Evolutionary conservation across 2,329 filamentous ascomycete species (phyloP).

Genomic region (Dactylella cylindrospora): DNA sequence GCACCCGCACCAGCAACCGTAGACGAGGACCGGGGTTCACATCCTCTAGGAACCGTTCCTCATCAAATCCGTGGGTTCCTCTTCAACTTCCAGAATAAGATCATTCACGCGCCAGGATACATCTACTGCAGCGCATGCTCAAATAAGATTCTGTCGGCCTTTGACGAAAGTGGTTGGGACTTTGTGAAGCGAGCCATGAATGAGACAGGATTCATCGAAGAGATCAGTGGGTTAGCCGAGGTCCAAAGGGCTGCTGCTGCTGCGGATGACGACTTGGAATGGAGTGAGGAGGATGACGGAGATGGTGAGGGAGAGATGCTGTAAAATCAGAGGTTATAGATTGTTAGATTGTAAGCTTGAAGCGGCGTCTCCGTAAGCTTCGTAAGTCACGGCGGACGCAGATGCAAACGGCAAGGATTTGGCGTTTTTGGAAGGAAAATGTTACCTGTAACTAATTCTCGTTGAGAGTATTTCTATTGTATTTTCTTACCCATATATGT

Average conservation of each 20-base stretch:
- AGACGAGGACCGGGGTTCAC: slow-evolving; percentile 58
- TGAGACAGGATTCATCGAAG: slow-evolving; percentile 75
- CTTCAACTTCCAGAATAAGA: slow-evolving; percentile 70
- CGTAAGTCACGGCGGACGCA: too few relatives aligned
- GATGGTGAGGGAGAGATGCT: slow-evolving; percentile 55
- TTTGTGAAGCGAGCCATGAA: slow-evolving; percentile 74
- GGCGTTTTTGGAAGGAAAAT: too few relatives aligned
- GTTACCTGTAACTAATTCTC: too few relatives aligned
- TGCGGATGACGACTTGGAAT: slow-evolving; percentile 46
- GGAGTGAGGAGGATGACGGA: slow-evolving; percentile 64
- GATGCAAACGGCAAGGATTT: too few relatives aligned
- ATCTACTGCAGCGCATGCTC: slow-evolving; percentile 81
- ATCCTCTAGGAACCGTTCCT: slow-evolving; percentile 70
- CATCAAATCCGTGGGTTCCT: slow-evolving; percentile 80
- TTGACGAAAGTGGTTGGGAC: slow-evolving; percentile 68
- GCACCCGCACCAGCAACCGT: slow-evolving; percentile 47
- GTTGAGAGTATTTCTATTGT: too few relatives aligned
- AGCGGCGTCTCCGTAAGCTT: neutral
- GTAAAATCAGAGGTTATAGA: neutral
- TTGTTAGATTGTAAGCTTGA: neutral
- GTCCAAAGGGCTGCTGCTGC: slow-evolving; percentile 65
- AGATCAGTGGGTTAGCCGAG: slow-evolving; percentile 72
- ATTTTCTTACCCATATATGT: too few relatives aligned
- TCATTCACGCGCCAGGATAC: slow-evolving; percentile 73
- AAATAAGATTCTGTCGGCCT: slow-evolving; percentile 67